Conservation (phyloP, 1,284 basidiomycete genomes). For the Puccinia horiana region DNA sequence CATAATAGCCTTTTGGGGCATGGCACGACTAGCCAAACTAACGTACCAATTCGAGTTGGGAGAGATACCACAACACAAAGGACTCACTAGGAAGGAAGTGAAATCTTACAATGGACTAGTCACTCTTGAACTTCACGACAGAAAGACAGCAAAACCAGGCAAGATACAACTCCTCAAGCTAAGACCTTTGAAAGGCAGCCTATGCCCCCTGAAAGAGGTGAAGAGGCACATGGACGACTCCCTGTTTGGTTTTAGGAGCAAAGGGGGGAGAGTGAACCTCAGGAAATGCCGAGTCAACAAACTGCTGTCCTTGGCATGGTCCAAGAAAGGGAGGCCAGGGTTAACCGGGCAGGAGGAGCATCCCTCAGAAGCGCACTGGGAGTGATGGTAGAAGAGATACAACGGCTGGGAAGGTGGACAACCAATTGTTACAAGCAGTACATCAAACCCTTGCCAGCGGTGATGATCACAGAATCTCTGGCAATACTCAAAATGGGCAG, state of each 20-base stretch:
- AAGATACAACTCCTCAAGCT: background rate
- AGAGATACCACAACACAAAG: no score
- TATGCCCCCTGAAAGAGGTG: background rate
- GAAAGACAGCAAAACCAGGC: background rate
- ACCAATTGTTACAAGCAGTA: background rate
- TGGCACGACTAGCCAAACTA: background rate
- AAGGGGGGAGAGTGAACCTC: background rate
- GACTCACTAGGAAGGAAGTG: no score
- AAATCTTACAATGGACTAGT: background rate
- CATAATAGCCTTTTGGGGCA: slow-evolving; percentile 3
- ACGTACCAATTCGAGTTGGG: background rate
- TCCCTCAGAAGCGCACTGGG: background rate
- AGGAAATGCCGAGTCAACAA: background rate
- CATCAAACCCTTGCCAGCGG: background rate
- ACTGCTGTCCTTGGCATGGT: no score
- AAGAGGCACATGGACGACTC: background rate
- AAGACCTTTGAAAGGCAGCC: background rate
- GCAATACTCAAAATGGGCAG: no score
- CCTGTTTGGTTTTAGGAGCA: background rate
- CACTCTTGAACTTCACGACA: background rate
- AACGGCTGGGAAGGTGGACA: background rate
- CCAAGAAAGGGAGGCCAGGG: background rate
- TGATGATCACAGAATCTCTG: background rate
- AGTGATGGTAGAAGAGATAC: background rate
- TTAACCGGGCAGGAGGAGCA: no score